These are phyloP conservation scores for Cetradonia linearis DNA, from an alignment of 495 filamentous ascomycete species.

Conservation along the genomic window DNA sequence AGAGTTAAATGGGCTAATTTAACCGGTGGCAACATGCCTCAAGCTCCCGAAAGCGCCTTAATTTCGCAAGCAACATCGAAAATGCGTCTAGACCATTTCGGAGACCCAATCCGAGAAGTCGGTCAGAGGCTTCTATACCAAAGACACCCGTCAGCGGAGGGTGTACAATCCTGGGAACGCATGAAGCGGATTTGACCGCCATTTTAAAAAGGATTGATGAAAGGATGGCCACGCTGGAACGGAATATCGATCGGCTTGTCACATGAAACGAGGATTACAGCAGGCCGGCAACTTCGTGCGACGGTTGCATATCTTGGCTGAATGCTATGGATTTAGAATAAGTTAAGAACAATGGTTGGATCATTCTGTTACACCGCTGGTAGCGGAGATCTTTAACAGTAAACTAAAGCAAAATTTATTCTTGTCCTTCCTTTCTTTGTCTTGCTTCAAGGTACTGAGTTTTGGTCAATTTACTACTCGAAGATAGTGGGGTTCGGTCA, in stretches of 20 bases:
- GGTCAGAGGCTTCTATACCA: conserved; percentile 25
- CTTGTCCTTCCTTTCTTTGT: neutral
- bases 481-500: neutral
- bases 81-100: neutral
- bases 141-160: conserved; percentile 19
- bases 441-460: neutral
- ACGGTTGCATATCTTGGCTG: neutral
- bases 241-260: conserved; percentile 26
- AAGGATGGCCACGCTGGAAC: conserved; percentile 27
- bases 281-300: neutral
- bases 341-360: neutral
- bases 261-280: neutral
- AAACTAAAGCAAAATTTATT: neutral
- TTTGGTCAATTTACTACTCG: neutral
- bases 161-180: neutral
- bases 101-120: conserved; percentile 11
- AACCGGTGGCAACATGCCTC: conserved; percentile 29
- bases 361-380: neutral
- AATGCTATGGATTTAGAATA: neutral
- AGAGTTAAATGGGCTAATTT: conserved; percentile 18
- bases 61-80: neutral
- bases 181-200: conserved; percentile 22
- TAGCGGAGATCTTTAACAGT: neutral
- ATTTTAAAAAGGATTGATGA: conserved; percentile 23
- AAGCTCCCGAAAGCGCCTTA: conserved; percentile 25